phyloP scores from a whole-genome alignment of 1,284 basidiomycete species.

The Cutaneotrichosporon mucoides region DNA sequence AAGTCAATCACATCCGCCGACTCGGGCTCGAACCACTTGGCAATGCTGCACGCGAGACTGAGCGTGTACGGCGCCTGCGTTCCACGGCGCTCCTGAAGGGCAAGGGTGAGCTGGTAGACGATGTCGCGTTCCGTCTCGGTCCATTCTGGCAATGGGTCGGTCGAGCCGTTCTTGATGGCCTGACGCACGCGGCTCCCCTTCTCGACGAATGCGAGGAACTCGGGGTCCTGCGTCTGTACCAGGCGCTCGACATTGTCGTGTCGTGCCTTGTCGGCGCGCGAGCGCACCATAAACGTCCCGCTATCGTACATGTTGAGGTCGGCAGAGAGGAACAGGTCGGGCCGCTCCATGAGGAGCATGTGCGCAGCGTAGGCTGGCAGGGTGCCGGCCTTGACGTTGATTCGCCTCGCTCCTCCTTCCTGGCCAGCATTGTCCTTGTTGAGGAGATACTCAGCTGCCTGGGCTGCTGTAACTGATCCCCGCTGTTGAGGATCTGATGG shows the following conservation, averaged over 20 bases:
- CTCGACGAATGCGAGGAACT: constrained; percentile 57
- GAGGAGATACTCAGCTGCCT: constrained; percentile 34
- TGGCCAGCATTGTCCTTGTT: constrained; percentile 8
- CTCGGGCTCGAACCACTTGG: constrained; percentile 56
- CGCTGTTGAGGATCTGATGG: constrained; percentile 11
- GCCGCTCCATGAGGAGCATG: constrained; percentile 63
- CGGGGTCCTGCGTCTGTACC: constrained; percentile 51
- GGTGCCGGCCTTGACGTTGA: constrained; percentile 23
- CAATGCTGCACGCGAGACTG: constrained; percentile 56
- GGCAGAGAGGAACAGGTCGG: constrained; percentile 63
- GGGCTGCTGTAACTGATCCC: constrained; percentile 24
- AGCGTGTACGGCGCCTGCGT: constrained; percentile 65
- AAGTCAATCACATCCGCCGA: constrained; percentile 48
- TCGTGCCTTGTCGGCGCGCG: constrained; percentile 58
- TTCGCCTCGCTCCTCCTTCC: constrained; percentile 4
- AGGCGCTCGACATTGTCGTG: constrained; percentile 58
- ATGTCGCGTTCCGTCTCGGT: constrained; percentile 61
- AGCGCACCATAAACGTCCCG: constrained; percentile 67
- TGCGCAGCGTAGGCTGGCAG: constrained; percentile 62
- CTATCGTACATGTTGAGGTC: constrained; percentile 56
- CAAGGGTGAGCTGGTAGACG: constrained; percentile 62
- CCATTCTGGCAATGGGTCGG: constrained; percentile 50
- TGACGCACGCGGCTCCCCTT: constrained; percentile 57
- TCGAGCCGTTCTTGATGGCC: constrained; percentile 2
- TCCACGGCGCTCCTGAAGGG: constrained; percentile 58